Conservation (phyloP, 352 stramenopile species). For the Phytophthora capsici region DNA sequence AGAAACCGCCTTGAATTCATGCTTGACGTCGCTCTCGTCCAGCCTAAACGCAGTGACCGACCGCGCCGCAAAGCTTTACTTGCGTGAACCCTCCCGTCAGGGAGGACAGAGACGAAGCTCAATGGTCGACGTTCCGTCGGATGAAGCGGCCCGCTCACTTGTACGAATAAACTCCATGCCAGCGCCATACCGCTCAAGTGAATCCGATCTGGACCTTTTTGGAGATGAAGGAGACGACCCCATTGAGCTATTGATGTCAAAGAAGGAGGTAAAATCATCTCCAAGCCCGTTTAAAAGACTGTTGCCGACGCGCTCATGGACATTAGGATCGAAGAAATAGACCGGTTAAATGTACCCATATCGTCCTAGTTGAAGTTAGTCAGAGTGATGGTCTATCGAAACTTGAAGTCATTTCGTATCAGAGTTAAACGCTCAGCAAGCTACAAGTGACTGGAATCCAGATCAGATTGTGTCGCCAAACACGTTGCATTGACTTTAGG, state of each 20-base stretch:
- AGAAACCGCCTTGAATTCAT: slow-evolving; percentile 11
- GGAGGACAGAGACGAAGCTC: slow-evolving; percentile 13
- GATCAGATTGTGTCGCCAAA: no score
- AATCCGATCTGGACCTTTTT: slow-evolving; percentile 25
- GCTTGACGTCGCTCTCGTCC: slow-evolving; percentile 20
- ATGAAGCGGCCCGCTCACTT: not conserved
- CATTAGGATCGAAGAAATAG: slow-evolving; percentile 3
- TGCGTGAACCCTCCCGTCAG: not conserved
- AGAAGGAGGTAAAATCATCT: not conserved
- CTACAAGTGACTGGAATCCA: not conserved
- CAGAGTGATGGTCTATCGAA: slow-evolving; percentile 19
- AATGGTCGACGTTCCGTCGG: slow-evolving; percentile 12
- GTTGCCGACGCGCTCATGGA: slow-evolving; percentile 6
- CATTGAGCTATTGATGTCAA: not conserved
- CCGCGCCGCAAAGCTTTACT: slow-evolving; percentile 1
- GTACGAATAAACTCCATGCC: slow-evolving; percentile 23
- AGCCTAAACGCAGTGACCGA: slow-evolving; percentile 9
- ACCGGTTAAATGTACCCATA: slow-evolving; percentile 15
- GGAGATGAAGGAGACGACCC: not conserved
- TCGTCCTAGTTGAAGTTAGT: slow-evolving; percentile 26
- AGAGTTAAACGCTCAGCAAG: slow-evolving; percentile 9
- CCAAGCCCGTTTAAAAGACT: not conserved
- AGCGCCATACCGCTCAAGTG: slow-evolving; percentile 9
- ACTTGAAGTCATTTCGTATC: not conserved
- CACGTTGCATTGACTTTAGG: no score